Conservation (phyloP, 768 basidiomycete genomes). For the Baorangia bicolor region DNA sequence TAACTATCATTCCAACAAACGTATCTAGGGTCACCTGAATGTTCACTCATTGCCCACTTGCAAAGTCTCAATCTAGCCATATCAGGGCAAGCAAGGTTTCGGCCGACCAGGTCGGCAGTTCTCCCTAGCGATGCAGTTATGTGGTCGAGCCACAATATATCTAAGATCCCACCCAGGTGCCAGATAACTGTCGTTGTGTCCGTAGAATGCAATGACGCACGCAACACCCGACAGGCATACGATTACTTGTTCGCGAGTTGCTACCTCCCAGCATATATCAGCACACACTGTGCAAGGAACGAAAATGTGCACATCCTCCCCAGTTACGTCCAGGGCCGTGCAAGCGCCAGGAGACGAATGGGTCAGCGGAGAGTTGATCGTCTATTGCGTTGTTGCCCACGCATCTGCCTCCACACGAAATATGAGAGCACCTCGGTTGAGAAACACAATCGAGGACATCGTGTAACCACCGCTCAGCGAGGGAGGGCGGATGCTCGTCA, state of each 20-base stretch:
- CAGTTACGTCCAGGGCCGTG: not conserved
- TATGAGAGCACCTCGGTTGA: not conserved
- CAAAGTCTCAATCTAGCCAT: not conserved
- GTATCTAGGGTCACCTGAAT: no score
- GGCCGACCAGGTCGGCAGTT: not conserved
- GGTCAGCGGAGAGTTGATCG: not conserved
- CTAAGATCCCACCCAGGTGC: not conserved
- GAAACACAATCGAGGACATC: not conserved
- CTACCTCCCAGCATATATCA: no score
- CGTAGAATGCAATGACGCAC: not conserved
- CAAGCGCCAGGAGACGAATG: not conserved
- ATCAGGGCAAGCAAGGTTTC: conserved; percentile 10
- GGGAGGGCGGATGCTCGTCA: not conserved
- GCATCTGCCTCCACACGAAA: not conserved
- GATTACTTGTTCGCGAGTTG: not conserved
- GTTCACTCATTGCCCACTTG: not conserved
- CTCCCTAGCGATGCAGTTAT: not conserved
- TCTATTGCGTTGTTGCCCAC: no score
- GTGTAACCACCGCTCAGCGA: not conserved
- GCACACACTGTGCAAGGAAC: not conserved
- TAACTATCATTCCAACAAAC: not conserved
- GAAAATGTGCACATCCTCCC: not conserved
- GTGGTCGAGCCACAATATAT: not conserved
- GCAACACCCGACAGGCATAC: not conserved
- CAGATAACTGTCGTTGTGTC: not conserved